phyloP scores from a whole-genome alignment of 208 protist genomes.

The Vickermania spadyakhi region DNA sequence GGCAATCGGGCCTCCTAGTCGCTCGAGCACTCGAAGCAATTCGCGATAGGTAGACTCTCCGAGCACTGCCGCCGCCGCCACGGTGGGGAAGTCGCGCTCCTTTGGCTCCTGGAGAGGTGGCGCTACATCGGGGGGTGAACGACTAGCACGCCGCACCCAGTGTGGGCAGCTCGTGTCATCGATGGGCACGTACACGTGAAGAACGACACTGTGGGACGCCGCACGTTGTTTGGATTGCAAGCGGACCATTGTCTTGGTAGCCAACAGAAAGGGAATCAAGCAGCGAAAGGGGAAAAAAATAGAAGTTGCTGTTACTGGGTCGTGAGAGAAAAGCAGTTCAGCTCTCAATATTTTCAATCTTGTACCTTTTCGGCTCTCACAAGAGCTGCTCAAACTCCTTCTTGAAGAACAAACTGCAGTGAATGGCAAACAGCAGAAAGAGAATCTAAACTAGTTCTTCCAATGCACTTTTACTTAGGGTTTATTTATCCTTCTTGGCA shows the following conservation, averaged over 20 bases:
- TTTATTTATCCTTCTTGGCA: too few relatives aligned
- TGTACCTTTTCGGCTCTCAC: too few relatives aligned
- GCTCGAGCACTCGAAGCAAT: not conserved
- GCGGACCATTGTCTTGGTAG: conserved; percentile 5
- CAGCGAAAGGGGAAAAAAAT: too few relatives aligned
- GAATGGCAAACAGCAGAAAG: too few relatives aligned
- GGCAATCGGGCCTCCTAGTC: not conserved
- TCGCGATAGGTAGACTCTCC: not conserved
- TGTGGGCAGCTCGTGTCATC: not conserved
- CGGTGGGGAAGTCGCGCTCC: not conserved
- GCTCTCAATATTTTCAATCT: too few relatives aligned
- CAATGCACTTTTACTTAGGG: too few relatives aligned
- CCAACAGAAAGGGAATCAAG: conserved; percentile 75
- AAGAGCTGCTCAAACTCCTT: too few relatives aligned
- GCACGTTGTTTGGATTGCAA: not conserved
- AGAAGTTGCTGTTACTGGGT: too few relatives aligned
- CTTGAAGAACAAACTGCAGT: too few relatives aligned
- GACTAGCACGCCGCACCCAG: not conserved
- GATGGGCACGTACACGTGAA: not conserved
- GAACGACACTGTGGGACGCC: not conserved
- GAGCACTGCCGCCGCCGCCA: not conserved
- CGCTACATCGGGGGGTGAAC: not conserved
- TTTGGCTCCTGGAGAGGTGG: not conserved
- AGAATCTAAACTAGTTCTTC: too few relatives aligned
- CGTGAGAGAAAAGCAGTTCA: too few relatives aligned